Conservation (phyloP, 176 grass and related monocot species). For the Aegilops tauschii region DNA sequence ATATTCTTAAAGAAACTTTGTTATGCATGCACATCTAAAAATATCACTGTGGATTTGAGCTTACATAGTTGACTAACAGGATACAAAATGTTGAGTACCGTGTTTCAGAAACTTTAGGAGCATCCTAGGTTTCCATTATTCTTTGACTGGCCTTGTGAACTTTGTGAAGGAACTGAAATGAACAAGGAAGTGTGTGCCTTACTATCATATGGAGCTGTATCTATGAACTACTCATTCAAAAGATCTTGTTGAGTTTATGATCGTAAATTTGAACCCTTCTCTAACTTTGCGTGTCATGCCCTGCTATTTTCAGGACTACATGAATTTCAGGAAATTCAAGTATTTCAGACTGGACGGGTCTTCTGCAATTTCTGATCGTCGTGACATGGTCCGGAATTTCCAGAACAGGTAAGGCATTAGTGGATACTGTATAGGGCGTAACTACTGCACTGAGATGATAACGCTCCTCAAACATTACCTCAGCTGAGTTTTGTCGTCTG, state of each 20-base stretch:
- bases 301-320: conserved; percentile 84
- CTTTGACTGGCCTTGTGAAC: background rate
- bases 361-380: conserved; percentile 85
- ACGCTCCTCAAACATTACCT: conserved; percentile 30
- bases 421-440: background rate
- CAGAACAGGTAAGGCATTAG: conserved; percentile 65
- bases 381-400: conserved; percentile 99
- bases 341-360: conserved; percentile 97
- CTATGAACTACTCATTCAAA: background rate
- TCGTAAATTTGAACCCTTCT: background rate
- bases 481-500: conserved; percentile 27
- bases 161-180: background rate
- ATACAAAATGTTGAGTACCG: background rate
- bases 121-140: conserved; percentile 2
- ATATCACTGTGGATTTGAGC: background rate
- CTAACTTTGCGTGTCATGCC: background rate
- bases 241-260: background rate
- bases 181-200: background rate
- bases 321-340: conserved; percentile 99
- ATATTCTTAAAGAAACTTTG: too few relatives aligned
- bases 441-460: conserved; percentile 3
- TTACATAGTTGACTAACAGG: background rate
- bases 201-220: background rate
- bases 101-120: background rate
- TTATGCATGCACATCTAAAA: background rate